phyloP scores from a whole-genome alignment of 768 basidiomycete species.

The Termitomyces heimii region DNA sequence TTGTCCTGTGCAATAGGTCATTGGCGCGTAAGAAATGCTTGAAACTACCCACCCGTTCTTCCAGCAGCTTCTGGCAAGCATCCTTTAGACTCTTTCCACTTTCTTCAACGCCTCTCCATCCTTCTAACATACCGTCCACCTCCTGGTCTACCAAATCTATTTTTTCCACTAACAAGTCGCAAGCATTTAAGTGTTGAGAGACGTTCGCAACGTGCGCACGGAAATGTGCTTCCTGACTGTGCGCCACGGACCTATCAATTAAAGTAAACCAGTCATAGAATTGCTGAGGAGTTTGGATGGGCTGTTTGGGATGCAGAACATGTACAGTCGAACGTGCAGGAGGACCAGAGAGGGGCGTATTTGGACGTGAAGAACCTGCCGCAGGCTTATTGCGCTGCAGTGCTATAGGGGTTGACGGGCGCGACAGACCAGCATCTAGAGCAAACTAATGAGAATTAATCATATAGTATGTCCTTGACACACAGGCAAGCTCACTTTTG shows the following conservation, averaged over 20 bases:
- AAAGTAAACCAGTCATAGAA: slow-evolving; percentile 96
- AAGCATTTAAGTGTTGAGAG: slow-evolving; percentile 68
- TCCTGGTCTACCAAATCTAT: slow-evolving; percentile 71
- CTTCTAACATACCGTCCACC: slow-evolving; percentile 77
- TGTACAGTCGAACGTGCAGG: slow-evolving; percentile 25
- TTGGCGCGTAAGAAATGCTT: neutral
- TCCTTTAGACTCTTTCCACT: slow-evolving; percentile 87
- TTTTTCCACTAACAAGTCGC: slow-evolving; percentile 65
- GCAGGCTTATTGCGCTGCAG: slow-evolving; percentile 23
- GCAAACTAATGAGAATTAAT: slow-evolving; percentile 21
- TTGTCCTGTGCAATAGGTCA: slow-evolving; percentile 48
- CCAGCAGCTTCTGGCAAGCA: slow-evolving; percentile 83
- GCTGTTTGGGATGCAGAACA: slow-evolving; percentile 66
- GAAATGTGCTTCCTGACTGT: slow-evolving; percentile 92
- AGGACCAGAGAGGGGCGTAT: slow-evolving; percentile 28
- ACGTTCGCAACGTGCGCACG: slow-evolving; percentile 78
- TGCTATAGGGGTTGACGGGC: slow-evolving; percentile 34
- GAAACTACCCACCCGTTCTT: slow-evolving; percentile 68
- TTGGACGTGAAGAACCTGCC: slow-evolving; percentile 32
- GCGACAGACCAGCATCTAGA: slow-evolving; percentile 22
- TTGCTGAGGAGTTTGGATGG: slow-evolving; percentile 88
- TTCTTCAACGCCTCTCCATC: slow-evolving; percentile 86
- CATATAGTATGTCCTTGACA: slow-evolving; percentile 1
- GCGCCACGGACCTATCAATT: slow-evolving; percentile 85
- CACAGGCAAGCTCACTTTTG: slow-evolving; percentile 52